Evolutionary conservation across 305 asterid species (phyloP).

Genomic region (Fraxinus latifolia): DNA sequence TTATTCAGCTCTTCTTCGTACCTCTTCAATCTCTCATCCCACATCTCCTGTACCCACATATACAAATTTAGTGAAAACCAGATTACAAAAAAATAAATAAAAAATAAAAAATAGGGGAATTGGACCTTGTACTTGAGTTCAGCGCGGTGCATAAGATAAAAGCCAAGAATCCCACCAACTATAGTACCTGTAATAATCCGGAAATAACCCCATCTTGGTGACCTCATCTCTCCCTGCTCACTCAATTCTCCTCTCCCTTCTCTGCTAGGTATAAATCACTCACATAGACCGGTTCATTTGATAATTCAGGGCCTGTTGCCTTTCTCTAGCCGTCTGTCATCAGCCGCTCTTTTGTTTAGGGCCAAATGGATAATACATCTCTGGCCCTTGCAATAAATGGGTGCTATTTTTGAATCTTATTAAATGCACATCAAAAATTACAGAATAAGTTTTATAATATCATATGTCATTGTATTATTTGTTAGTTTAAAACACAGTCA

Average conservation of each 20-base stretch:
- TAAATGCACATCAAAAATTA: too few relatives aligned
- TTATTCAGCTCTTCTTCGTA: slow-evolving; percentile 68
- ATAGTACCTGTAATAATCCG: slow-evolving; percentile 68
- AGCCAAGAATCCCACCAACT: slow-evolving; percentile 64
- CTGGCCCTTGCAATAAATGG: too few relatives aligned
- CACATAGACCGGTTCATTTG: too few relatives aligned
- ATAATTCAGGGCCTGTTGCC: too few relatives aligned
- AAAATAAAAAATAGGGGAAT: not conserved
- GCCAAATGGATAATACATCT: too few relatives aligned
- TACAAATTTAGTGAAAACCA: not conserved
- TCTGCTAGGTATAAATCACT: not conserved
- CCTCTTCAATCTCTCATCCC: slow-evolving; percentile 74
- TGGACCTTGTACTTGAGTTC: slow-evolving; percentile 68
- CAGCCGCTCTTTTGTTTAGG: too few relatives aligned
- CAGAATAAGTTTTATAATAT: too few relatives aligned
- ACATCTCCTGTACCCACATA: slow-evolving; percentile 53
- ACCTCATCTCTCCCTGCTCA: slow-evolving; percentile 31
- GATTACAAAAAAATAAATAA: not conserved
- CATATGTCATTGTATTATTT: too few relatives aligned
- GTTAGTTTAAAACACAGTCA: too few relatives aligned
- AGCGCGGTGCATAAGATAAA: slow-evolving; percentile 73
- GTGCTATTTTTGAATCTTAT: too few relatives aligned
- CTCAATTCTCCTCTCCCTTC: not conserved
- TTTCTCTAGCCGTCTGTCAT: too few relatives aligned
- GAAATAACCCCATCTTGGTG: slow-evolving; percentile 71